phyloP scores from a whole-genome alignment of 148 eudicot species.

The Limonium bicolor region DNA sequence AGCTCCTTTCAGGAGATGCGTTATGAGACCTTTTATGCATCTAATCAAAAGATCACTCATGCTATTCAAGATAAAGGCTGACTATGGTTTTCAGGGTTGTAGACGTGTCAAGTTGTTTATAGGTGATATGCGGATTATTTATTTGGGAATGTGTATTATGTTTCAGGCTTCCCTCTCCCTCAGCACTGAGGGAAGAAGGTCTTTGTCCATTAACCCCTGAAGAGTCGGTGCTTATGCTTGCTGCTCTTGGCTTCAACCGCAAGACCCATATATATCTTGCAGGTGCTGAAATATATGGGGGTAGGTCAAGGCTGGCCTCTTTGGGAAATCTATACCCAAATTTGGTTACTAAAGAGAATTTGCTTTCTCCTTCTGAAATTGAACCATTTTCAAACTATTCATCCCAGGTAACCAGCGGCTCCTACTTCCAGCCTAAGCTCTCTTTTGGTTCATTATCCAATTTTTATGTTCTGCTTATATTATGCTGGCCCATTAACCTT shows the following conservation, averaged over 20 bases:
- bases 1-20: too few relatives aligned
- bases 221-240: conserved; percentile 94
- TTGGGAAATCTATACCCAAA: conserved; percentile 76
- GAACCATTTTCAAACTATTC: conserved; percentile 81
- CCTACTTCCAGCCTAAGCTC: too few relatives aligned
- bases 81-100: too few relatives aligned
- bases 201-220: conserved; percentile 92
- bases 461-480: not conserved
- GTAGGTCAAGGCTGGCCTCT: conserved; percentile 65
- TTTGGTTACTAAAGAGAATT: conserved; percentile 77
- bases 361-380: conserved; percentile 74
- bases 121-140: too few relatives aligned
- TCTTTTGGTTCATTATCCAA: not conserved
- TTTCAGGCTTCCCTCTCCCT: conserved; percentile 76
- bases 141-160: not conserved
- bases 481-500: too few relatives aligned
- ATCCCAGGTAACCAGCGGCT: conserved; percentile 77
- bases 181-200: conserved; percentile 63
- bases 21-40: too few relatives aligned
- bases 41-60: too few relatives aligned
- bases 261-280: conserved; percentile 67
- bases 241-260: conserved; percentile 88
- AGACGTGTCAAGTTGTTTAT: too few relatives aligned
- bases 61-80: too few relatives aligned
- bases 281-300: conserved; percentile 96